Conservation (phyloP, 768 basidiomycete genomes). For the Hypsizygus marmoreus region DNA sequence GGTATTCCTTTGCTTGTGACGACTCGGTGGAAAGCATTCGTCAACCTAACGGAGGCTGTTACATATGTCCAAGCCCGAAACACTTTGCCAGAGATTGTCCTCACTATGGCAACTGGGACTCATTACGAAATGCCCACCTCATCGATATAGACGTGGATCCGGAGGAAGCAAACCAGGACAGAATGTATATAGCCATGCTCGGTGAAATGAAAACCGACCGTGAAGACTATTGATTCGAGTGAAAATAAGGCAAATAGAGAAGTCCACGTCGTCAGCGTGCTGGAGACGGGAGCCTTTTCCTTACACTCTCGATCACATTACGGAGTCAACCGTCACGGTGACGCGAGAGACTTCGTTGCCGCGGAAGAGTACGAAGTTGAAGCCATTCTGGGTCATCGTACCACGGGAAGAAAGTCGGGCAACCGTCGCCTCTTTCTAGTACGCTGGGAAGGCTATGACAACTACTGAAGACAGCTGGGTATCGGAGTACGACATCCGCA, state of each 20-base stretch:
- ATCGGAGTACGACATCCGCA: conserved; percentile 20
- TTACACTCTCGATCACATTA: no score
- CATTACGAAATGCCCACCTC: conserved; percentile 7
- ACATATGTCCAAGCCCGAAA: conserved; percentile 21
- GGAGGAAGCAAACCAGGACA: no score
- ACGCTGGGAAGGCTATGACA: conserved; percentile 22
- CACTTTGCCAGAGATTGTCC: conserved; percentile 23
- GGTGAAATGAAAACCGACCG: no score
- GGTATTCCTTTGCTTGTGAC: neutral
- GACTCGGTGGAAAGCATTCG: neutral
- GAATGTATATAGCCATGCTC: no score
- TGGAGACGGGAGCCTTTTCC: no score
- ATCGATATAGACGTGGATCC: no score
- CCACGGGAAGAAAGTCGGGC: conserved; percentile 13
- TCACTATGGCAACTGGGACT: conserved; percentile 16
- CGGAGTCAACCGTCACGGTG: no score
- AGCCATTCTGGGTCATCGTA: conserved; percentile 20
- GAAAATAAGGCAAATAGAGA: no score
- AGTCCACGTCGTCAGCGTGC: no score
- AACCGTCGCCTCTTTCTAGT: conserved; percentile 17
- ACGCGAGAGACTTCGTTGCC: conserved; percentile 15
- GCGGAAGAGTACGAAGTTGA: conserved; percentile 19
- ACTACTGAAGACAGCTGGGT: conserved; percentile 25
- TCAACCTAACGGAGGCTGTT: conserved; percentile 13
- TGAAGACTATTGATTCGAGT: no score